Evolutionary conservation across 345 rosid genomes (phyloP), one percentile per base, ranked within the genome.

Genomic region (Punica granatum): DNA sequence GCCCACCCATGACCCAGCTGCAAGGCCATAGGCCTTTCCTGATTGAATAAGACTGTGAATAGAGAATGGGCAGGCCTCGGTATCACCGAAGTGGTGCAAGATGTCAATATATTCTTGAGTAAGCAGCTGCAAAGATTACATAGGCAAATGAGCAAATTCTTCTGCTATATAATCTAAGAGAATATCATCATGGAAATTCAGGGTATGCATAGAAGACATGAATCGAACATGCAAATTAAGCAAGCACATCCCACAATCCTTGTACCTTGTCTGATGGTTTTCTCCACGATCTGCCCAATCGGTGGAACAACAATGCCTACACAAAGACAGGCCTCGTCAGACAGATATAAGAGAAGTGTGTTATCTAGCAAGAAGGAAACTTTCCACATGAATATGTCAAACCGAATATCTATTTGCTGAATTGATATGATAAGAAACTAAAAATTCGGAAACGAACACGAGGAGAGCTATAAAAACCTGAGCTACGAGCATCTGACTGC

Each of bases 1-100:
- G 46, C 99, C 97, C 42, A 94, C 85, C 99, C 99, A 94, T 78
- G 97, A 91, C 66, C 99, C 99, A 75, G 91, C 92, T 43, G 94
- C 96, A 60, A 94, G 99, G 74, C 92, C 90, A 77, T 94, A 91
- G 35, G 76, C 54, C 74, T 82, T 80, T 70, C 97, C 97, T 68
- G 88, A 87, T 72, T 63, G 74, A 70, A 94, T 79, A 74, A 94
- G 96, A 83, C 84, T 89, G 83, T 91, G 99, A 67, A 91, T 81
- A 49, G 97, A 94, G 78, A 94, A 89, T 25, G 84, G 73, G 4
- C 89, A 82, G 46, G 73, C 76, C 75, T 78, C 83, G 1, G 91
- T 82, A 76, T 94, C 99, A 68, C 92, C 90, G 80, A 91, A 91
- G 66, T 77, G 87, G 65, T 84, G 90, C 83, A 94, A 81, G 44